Conservation (phyloP, 202 grass and related monocot genomes). For the Zizania palustris region DNA sequence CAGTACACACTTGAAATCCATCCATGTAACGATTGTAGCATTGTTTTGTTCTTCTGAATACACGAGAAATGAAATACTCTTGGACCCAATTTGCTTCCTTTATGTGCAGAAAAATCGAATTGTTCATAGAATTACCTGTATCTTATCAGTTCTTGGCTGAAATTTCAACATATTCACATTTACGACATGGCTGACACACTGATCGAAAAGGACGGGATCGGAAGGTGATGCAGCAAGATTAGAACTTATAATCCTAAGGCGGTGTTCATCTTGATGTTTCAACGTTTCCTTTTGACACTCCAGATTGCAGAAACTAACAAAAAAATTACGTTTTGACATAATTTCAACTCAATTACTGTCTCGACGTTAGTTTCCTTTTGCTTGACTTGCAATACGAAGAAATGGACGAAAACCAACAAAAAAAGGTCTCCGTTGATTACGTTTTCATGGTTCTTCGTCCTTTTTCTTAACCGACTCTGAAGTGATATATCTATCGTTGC, state of each 20-base stretch:
- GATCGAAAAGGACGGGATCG: slow-evolving; percentile 1
- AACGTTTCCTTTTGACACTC: slow-evolving; percentile 7
- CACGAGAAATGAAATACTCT: slow-evolving; percentile 28
- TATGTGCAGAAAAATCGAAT: not conserved
- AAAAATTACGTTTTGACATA: slow-evolving; percentile 9
- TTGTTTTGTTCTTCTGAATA: slow-evolving; percentile 44
- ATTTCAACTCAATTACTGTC: not conserved
- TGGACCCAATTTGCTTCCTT: not conserved
- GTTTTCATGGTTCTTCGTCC: not conserved
- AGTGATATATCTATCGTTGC: slow-evolving; percentile 1
- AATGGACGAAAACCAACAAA: not conserved
- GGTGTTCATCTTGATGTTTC: not conserved
- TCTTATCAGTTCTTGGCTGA: not conserved
- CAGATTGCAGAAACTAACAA: slow-evolving; percentile 23
- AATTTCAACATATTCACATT: slow-evolving; percentile 19
- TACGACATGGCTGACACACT: slow-evolving; percentile 19
- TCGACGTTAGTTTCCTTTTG: not conserved
- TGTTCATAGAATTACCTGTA: not conserved
- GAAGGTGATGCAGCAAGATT: slow-evolving; percentile 9
- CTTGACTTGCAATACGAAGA: slow-evolving; percentile 15
- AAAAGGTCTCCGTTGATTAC: slow-evolving; percentile 20
- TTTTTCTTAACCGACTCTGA: slow-evolving; percentile 4
- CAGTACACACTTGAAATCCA: slow-evolving; percentile 34
- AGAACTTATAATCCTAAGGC: not conserved
- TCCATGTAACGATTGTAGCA: slow-evolving; percentile 1